Percentiles rank a stretch among this genome's conserved stretches.
Evolutionary conservation across 2,329 filamentous ascomycete species (phyloP).

Genomic region (Trichoderma simmonsii): DNA sequence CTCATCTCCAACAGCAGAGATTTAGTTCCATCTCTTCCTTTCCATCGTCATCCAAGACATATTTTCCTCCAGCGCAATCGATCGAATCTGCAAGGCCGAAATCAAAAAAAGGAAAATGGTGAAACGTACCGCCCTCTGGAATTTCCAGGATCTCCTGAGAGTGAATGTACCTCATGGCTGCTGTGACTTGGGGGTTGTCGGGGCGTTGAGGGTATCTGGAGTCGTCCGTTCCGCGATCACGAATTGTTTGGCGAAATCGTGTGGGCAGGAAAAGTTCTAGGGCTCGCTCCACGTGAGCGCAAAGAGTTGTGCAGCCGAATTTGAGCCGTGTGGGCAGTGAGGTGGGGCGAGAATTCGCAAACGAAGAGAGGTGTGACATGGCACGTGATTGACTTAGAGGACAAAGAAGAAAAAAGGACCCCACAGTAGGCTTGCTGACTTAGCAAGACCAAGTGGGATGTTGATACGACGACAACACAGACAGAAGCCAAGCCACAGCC

Average conservation of each 20-base stretch:
- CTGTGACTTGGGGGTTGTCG: conserved; percentile 46
- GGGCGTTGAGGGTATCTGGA: conserved; percentile 39
- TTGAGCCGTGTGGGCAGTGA: conserved; percentile 24
- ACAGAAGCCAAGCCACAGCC: neutral
- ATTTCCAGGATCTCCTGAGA: conserved; percentile 93
- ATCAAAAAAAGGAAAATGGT: conserved; percentile 20
- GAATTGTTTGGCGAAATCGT: conserved; percentile 40
- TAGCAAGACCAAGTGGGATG: neutral
- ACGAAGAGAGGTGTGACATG: conserved; percentile 11
- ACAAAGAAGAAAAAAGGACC: neutral
- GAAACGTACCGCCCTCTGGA: conserved; percentile 88
- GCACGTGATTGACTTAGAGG: conserved; percentile 9
- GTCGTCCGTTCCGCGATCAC: conserved; percentile 36
- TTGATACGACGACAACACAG: neutral
- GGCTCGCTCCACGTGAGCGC: conserved; percentile 41
- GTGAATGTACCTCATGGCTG: conserved; percentile 99
- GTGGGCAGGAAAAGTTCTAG: conserved; percentile 47
- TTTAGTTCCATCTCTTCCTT: neutral
- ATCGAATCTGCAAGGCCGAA: neutral
- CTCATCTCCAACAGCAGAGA: neutral
- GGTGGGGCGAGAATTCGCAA: neutral
- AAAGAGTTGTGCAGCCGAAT: conserved; percentile 24
- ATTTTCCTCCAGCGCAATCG: conserved; percentile 7
- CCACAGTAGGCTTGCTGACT: neutral
- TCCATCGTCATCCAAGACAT: neutral